Conservation (phyloP, 2,329 filamentous ascomycete genomes). For the Exserohilum rostratum region DNA sequence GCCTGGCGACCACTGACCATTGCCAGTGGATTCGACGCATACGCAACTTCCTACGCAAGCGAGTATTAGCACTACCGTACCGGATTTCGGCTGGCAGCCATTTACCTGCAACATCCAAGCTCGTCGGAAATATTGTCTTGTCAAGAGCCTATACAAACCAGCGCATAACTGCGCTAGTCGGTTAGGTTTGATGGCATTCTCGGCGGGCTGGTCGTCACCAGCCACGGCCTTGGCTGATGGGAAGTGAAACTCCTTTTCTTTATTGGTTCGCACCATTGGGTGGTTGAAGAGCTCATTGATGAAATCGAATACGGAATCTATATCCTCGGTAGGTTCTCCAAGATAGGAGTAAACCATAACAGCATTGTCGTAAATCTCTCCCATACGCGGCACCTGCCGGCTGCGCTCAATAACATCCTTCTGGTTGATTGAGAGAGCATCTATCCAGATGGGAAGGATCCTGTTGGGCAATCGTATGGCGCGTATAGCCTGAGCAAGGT, state of each 20-base stretch:
- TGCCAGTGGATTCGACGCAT: background rate
- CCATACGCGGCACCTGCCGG: background rate
- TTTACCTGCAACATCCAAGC: background rate
- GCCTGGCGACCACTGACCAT: background rate
- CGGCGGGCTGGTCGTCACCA: background rate
- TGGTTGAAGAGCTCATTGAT: background rate
- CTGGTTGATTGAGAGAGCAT: slow-evolving; percentile 2
- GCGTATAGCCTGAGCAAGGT: slow-evolving; percentile 1
- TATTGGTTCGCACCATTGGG: background rate
- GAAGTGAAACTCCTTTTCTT: background rate
- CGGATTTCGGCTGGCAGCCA: background rate
- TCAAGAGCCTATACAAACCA: background rate
- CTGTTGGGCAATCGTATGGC: background rate
- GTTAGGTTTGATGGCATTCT: background rate
- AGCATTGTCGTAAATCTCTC: background rate
- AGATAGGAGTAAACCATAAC: background rate
- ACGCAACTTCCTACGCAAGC: background rate
- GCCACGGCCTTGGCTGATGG: background rate
- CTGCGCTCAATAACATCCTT: background rate
- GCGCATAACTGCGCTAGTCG: background rate
- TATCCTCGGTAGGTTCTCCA: background rate
- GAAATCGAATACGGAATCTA: background rate
- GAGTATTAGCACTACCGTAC: background rate
- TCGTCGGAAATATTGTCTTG: background rate
- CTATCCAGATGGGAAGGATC: background rate